Base-by-base conservation (phyloP, 1,284 basidiomycete species). In the Malassezia japonica region DNA sequence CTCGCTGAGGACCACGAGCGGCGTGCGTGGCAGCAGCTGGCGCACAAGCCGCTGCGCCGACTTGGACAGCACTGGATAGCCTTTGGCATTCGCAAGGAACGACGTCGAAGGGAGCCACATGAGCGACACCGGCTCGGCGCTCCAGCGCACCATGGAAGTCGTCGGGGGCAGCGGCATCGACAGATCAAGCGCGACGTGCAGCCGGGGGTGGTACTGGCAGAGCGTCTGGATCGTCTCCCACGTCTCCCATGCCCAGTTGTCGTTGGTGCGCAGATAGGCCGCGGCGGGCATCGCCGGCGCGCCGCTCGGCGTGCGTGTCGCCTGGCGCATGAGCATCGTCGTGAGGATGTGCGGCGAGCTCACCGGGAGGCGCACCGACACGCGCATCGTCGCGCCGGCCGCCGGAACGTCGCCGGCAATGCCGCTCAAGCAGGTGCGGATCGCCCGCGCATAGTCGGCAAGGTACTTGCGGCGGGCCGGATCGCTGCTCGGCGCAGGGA, bases 11-110 rank as follows among this genome's bases (percentile, higher is more conserved):
- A 66, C 53, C 10, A 70, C 38, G 18, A 46, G 53, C 4, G 63
- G 61, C 8, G 39, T 46, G 34, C 64, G 64, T 13, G 41, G 55
- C 23, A 70, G 46, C 35, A 70, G 51, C 15, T 50, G 41, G 10
- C 57, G 50, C 36, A 70, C 46, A 34, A 72, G 60, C 1, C 57
- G 37, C 48, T 72, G 70, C 12, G 60, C 57, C 1, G 68, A 69
- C 76, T 96, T 98, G 16, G 86, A 86, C 13, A 99, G 79, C 1
- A 99, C 94, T 0, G 94, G 94, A 72, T 94, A 99, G 3, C 90
- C 92, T 75, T 95, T 94, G 28, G 84, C 82, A 73, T 99, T 99
- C 10, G 89, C 83, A 59, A 98, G 90, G 74, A 96, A 99, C 9
- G 86, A 81, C 4, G 83, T 82, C 2, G 88, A 83, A 3, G 94